phyloP scores from a whole-genome alignment of 768 basidiomycete species.

The Lyophyllum semitale region DNA sequence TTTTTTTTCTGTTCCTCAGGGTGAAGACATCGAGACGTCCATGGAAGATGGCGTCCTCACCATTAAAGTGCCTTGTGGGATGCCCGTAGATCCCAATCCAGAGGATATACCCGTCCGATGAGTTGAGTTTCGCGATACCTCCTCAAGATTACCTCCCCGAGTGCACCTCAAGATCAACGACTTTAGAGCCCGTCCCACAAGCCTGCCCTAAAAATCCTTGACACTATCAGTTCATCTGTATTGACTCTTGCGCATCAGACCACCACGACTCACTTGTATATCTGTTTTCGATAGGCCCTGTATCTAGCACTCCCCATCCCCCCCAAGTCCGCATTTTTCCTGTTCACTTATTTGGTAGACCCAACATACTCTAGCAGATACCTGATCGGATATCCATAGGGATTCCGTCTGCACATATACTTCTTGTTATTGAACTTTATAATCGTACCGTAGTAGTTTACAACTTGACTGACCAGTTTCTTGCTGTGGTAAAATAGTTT shows the following conservation, averaged over 20 bases:
- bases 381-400: conserved; percentile 11
- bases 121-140: conserved; percentile 23
- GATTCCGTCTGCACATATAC: conserved; percentile 9
- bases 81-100: conserved; percentile 42
- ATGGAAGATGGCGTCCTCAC: conserved; percentile 65
- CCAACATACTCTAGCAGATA: background rate
- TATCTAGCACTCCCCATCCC: background rate
- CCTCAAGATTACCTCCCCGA: background rate
- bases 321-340: conserved; percentile 1
- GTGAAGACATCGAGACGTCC: conserved; percentile 52
- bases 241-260: conserved; percentile 1
- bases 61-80: conserved; percentile 53
- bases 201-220: background rate
- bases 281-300: background rate
- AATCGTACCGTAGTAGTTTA: background rate
- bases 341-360: conserved; percentile 2
- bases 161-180: background rate
- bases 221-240: background rate
- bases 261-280: conserved; percentile 8
- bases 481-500: background rate
- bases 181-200: background rate
- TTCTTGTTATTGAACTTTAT: background rate
- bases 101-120: conserved; percentile 53
- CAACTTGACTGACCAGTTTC: background rate
- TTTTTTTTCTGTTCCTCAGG: conserved; percentile 28